Percentiles rank a stretch among this genome's conserved stretches.
phyloP scores from a whole-genome alignment of 441 rosid species.

The Theobroma grandiflorum region DNA sequence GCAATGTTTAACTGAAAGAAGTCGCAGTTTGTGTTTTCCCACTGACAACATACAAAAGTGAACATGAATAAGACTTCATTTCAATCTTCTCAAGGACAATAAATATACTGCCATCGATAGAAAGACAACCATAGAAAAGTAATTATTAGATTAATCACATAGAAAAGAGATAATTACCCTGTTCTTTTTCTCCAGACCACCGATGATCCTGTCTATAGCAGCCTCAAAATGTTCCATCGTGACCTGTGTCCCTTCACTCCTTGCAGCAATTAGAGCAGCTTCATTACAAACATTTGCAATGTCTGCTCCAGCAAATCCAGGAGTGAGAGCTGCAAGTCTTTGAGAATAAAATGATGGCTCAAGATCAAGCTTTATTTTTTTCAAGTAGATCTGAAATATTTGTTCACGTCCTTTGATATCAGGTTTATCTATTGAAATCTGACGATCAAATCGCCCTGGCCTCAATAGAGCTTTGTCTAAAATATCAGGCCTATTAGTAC shows the following conservation, averaged over 20 bases:
- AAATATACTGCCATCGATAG: not conserved
- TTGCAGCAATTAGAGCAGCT: conserved; percentile 79
- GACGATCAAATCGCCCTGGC: conserved; percentile 84
- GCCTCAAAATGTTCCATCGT: conserved; percentile 74
- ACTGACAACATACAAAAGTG: not conserved
- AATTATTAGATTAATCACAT: not conserved
- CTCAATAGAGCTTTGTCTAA: conserved; percentile 75
- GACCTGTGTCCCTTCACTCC: conserved; percentile 52
- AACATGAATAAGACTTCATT: not conserved
- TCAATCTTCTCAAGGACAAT: conserved; percentile 2
- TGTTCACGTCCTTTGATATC: conserved; percentile 84
- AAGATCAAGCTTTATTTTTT: conserved; percentile 68
- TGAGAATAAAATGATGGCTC: conserved; percentile 71
- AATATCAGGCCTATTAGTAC: conserved; percentile 85
- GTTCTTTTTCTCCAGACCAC: conserved; percentile 84
- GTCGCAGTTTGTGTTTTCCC: not conserved
- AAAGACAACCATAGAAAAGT: not conserved
- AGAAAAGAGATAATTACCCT: conserved; percentile 42
- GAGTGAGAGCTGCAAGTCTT: conserved; percentile 80
- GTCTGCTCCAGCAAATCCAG: conserved; percentile 87
- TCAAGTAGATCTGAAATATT: conserved; percentile 68
- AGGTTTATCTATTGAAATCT: conserved; percentile 75
- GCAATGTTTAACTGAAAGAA: conserved; percentile 1
- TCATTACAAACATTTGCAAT: conserved; percentile 83
- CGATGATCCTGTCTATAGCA: conserved; percentile 80